Evolutionary conservation across 306 rosid species (phyloP).

Genomic region (Nissolia schottii): DNA sequence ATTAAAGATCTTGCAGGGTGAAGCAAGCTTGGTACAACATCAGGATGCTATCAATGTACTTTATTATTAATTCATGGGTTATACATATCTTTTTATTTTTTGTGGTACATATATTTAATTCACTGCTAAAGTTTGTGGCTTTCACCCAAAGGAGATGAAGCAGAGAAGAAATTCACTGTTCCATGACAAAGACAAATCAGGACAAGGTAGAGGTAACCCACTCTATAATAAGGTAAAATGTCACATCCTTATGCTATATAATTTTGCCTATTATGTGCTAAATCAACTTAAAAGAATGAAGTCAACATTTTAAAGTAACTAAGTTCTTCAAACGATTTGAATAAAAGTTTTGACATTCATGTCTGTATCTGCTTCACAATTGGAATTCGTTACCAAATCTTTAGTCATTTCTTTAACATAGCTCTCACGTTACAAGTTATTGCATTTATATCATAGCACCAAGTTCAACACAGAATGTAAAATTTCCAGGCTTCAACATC

Average conservation of each 20-base stretch:
- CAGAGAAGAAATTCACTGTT: slow-evolving; percentile 21
- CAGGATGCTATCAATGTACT: neutral
- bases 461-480: slow-evolving; percentile 5
- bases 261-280: slow-evolving; percentile 11
- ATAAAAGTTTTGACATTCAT: slow-evolving; percentile 20
- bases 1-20: neutral
- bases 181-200: slow-evolving; percentile 7
- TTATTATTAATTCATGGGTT: neutral
- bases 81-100: too few relatives aligned
- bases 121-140: neutral
- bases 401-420: neutral
- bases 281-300: slow-evolving; percentile 15
- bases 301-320: slow-evolving; percentile 27
- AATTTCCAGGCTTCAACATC: slow-evolving; percentile 15
- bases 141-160: slow-evolving; percentile 19
- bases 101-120: neutral
- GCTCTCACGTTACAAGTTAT: neutral
- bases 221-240: slow-evolving; percentile 24
- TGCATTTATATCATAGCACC: neutral
- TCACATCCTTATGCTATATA: slow-evolving; percentile 25
- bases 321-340: slow-evolving; percentile 14
- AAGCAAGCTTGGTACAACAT: neutral
- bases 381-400: neutral
- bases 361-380: slow-evolving; percentile 32
- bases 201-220: slow-evolving; percentile 2